phyloP scores from a whole-genome alignment of 306 rosid species.

The Vigna mungo region DNA sequence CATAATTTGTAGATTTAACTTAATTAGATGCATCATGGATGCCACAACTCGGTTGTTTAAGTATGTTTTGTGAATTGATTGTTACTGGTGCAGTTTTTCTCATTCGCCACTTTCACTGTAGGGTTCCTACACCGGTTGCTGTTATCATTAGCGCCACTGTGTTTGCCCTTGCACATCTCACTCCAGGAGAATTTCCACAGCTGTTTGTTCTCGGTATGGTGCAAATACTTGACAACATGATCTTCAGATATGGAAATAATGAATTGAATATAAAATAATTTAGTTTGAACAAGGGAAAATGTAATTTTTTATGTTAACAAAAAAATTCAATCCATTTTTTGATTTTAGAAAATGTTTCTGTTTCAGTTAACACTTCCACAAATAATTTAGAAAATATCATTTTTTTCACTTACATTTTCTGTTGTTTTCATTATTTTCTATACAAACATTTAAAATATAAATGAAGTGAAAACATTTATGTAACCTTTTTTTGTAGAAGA shows the following conservation, averaged over 20 bases:
- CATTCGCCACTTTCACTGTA: constrained; percentile 44
- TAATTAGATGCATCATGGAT: constrained; percentile 10
- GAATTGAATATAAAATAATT: not conserved
- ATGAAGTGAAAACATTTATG: not conserved
- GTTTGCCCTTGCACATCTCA: constrained; percentile 95
- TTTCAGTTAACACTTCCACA: not conserved
- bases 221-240: constrained; percentile 20
- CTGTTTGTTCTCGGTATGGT: constrained; percentile 85
- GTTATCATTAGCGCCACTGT: constrained; percentile 77
- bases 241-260: constrained; percentile 8
- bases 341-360: not conserved
- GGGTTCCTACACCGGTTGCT: constrained; percentile 97
- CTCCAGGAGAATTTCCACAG: constrained; percentile 98
- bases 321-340: not conserved
- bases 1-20: constrained; percentile 21
- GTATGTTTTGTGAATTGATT: not conserved
- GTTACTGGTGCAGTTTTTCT: not conserved
- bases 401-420: not conserved
- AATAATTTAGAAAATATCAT: not conserved
- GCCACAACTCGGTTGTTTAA: constrained; percentile 12
- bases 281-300: not conserved
- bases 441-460: not conserved
- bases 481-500: not conserved
- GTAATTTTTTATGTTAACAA: no score
- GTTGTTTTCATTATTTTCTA: not conserved